Conservation (phyloP, 768 basidiomycete genomes). For the Panellus pusillus region DNA sequence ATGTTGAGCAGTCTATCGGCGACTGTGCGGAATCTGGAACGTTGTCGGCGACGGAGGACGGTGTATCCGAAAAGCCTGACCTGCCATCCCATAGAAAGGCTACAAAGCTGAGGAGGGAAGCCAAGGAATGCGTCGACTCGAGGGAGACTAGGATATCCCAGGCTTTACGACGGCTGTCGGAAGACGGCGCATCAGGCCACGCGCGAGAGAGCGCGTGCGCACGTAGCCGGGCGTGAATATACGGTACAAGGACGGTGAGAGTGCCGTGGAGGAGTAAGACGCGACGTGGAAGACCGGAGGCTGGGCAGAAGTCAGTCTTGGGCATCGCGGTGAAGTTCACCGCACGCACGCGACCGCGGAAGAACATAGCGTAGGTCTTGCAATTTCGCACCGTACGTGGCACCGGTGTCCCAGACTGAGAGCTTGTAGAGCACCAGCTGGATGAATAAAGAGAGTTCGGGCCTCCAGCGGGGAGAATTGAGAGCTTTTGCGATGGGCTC, state of each 20-base stretch:
- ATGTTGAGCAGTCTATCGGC: conserved; percentile 77
- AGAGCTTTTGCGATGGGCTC: conserved; percentile 81
- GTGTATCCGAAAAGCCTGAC: conserved; percentile 42
- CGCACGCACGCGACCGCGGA: conserved; percentile 39
- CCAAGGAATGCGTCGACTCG: conserved; percentile 64
- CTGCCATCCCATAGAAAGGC: conserved; percentile 85
- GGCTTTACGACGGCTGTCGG: conserved; percentile 67
- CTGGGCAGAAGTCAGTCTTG: conserved; percentile 33
- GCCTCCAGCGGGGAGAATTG: conserved; percentile 58
- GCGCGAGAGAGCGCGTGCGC: conserved; percentile 75
- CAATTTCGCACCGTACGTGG: conserved; percentile 81
- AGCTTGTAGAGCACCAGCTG: conserved; percentile 76
- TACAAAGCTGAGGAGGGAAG: conserved; percentile 74
- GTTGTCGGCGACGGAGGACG: not conserved
- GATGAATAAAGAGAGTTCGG: conserved; percentile 71
- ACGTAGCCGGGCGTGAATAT: conserved; percentile 74
- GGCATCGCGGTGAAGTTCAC: conserved; percentile 9
- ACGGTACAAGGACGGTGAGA: conserved; percentile 75
- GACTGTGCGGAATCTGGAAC: conserved; percentile 77
- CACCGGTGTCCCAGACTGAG: conserved; percentile 77
- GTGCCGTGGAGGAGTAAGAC: conserved; percentile 66
- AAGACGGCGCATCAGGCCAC: conserved; percentile 90
- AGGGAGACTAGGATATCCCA: conserved; percentile 69
- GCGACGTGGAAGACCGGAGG: conserved; percentile 63
- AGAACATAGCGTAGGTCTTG: conserved; percentile 71